phyloP scores from a whole-genome alignment of 169 alveolate genomes.

The Besnoitia besnoiti region DNA sequence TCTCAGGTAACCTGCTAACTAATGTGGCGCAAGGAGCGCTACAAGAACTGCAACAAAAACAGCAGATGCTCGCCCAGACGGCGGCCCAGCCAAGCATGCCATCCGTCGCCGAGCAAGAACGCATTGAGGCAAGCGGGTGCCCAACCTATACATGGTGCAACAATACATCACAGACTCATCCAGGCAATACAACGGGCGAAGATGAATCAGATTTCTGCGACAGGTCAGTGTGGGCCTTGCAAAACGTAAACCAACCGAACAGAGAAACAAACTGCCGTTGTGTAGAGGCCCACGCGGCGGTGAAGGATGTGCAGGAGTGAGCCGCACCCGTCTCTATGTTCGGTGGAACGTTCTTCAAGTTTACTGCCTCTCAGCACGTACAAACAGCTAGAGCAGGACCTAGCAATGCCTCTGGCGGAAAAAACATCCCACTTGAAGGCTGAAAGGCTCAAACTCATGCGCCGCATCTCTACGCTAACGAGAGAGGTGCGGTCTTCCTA shows the following conservation, averaged over 20 bases:
- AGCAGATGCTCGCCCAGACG: neutral
- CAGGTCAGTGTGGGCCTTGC: neutral
- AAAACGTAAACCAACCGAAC: neutral
- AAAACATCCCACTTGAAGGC: slow-evolving; percentile 9
- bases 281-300: slow-evolving; percentile 4
- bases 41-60: neutral
- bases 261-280: neutral
- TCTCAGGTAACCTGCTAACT: neutral
- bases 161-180: neutral
- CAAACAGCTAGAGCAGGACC: slow-evolving; percentile 20
- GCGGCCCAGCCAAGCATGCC: slow-evolving; percentile 11
- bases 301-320: neutral
- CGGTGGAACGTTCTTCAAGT: neutral
- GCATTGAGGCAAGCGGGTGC: neutral
- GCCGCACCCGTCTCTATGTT: neutral
- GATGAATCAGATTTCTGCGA: slow-evolving; percentile 15
- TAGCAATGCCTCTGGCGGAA: slow-evolving; percentile 32
- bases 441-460: slow-evolving; percentile 19
- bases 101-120: neutral
- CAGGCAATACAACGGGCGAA: slow-evolving; percentile 7
- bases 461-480: slow-evolving; percentile 1
- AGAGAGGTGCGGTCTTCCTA: neutral
- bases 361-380: neutral
- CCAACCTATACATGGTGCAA: too few relatives aligned
- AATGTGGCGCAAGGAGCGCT: slow-evolving; percentile 3